phyloP scores from a whole-genome alignment of 1,139 yeast species.

The Entelexis paramagnoliae region DNA sequence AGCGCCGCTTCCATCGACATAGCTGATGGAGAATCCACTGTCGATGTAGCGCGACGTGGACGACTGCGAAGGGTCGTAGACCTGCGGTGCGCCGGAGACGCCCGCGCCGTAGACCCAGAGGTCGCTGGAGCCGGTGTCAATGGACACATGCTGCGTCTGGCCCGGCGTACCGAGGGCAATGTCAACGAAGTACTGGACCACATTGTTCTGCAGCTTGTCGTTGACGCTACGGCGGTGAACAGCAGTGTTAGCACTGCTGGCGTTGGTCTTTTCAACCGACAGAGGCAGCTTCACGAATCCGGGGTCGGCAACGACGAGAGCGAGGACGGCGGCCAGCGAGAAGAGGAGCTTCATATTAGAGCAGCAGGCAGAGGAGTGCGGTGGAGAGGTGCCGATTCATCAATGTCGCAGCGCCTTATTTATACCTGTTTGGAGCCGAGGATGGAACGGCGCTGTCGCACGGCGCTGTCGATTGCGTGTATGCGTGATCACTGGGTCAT shows the following conservation, averaged over 20 bases:
- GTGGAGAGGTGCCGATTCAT: too few species aligned
- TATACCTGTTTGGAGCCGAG: neutral
- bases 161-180: constrained; percentile 33
- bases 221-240: neutral
- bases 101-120: constrained; percentile 30
- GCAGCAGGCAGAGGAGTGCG: neutral
- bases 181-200: constrained; percentile 9
- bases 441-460: neutral
- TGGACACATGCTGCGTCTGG: constrained; percentile 24
- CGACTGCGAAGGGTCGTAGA: constrained; percentile 38
- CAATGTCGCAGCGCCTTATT: too few species aligned
- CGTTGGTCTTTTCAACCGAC: neutral
- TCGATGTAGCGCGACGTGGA: constrained; percentile 32
- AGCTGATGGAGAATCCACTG: constrained; percentile 13
- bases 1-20: constrained; percentile 12
- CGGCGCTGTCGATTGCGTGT: neutral
- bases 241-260: neutral
- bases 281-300: neutral
- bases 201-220: constrained; percentile 5
- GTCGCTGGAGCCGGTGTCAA: constrained; percentile 41
- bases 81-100: neutral
- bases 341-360: neutral
- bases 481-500: neutral
- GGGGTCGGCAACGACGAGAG: neutral
- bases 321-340: neutral